These are phyloP conservation scores for Hymenoscyphus occultus DNA, from an alignment of 2,329 filamentous ascomycete genomes.

Conservation along the genomic window DNA sequence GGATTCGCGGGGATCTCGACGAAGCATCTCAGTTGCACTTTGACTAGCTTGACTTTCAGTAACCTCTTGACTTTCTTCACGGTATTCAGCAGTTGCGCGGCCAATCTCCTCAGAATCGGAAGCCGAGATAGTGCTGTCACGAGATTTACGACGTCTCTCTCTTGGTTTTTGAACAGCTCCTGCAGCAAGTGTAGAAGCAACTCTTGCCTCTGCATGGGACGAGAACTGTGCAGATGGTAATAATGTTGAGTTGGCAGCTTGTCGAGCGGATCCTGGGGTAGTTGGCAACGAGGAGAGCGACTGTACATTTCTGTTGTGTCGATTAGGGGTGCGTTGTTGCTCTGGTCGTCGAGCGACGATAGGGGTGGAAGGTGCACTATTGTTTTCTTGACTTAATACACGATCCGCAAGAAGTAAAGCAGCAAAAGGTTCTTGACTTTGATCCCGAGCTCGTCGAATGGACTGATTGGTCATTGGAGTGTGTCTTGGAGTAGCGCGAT, in stretches of 20 bases:
- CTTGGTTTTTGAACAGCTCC: conserved; percentile 43
- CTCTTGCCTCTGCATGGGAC: conserved; percentile 55
- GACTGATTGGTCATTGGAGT: conserved; percentile 44
- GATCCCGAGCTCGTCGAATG: conserved; percentile 39
- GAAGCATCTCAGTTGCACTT: conserved; percentile 71
- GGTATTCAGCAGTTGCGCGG: conserved; percentile 44
- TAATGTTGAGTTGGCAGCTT: conserved; percentile 48
- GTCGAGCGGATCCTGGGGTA: conserved; percentile 61
- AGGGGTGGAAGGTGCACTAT: conserved; percentile 72
- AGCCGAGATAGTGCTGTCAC: conserved; percentile 82
- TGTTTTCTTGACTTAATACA: conserved; percentile 74
- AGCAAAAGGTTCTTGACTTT: conserved; percentile 66
- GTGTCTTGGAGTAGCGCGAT: conserved; percentile 50
- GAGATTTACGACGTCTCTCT: conserved; percentile 65
- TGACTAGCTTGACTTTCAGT: conserved; percentile 75
- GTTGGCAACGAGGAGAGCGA: conserved; percentile 82
- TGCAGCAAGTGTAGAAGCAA: conserved; percentile 36
- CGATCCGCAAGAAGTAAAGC: conserved; percentile 72
- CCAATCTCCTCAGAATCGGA: conserved; percentile 55
- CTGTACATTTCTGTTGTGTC: conserved; percentile 73
- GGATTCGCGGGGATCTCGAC: conserved; percentile 49
- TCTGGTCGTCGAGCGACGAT: conserved; percentile 26
- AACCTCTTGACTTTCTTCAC: conserved; percentile 58
- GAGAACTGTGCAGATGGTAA: conserved; percentile 62
- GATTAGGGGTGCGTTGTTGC: conserved; percentile 48